Conservation (phyloP, 257 asterid species). For the Scutellaria barbata region DNA sequence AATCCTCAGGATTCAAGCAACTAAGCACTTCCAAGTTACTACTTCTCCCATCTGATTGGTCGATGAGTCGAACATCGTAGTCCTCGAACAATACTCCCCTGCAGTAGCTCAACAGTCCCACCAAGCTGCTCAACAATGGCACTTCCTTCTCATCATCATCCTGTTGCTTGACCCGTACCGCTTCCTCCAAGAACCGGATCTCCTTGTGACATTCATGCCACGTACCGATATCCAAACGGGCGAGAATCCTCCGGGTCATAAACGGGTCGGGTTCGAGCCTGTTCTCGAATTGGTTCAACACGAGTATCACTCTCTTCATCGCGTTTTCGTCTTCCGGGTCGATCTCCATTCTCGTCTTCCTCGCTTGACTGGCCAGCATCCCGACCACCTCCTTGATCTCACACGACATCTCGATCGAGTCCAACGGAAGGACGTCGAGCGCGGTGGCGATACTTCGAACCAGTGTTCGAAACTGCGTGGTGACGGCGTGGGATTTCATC, state of each 20-base stretch:
- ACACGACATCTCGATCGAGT: conserved; percentile 41
- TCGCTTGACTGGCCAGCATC: conserved; percentile 59
- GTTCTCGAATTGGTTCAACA: conserved; percentile 67
- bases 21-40: conserved; percentile 41
- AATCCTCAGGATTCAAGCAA: conserved; percentile 70
- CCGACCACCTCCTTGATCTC: conserved; percentile 62
- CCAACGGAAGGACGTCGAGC: conserved; percentile 63
- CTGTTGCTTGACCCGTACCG: conserved; percentile 41
- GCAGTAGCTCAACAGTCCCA: conserved; percentile 70
- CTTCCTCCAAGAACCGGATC: conserved; percentile 56
- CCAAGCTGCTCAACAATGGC: conserved; percentile 52
- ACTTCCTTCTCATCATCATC: conserved; percentile 51
- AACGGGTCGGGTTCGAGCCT: conserved; percentile 58
- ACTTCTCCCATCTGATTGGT: conserved; percentile 45
- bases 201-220: conserved; percentile 71
- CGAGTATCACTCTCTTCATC: conserved; percentile 52
- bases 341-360: conserved; percentile 53
- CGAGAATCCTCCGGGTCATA: conserved; percentile 49
- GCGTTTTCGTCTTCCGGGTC: conserved; percentile 55
- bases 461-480: conserved; percentile 51
- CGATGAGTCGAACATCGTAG: conserved; percentile 40
- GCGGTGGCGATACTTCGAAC: conserved; percentile 61
- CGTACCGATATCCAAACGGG: conserved; percentile 48
- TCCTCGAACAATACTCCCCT: conserved; percentile 64
- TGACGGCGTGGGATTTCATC: conserved; percentile 60